These are phyloP conservation scores for Ascochyta viciae-villosae DNA, from an alignment of 2,329 filamentous ascomycete species.

Conservation along the genomic window DNA sequence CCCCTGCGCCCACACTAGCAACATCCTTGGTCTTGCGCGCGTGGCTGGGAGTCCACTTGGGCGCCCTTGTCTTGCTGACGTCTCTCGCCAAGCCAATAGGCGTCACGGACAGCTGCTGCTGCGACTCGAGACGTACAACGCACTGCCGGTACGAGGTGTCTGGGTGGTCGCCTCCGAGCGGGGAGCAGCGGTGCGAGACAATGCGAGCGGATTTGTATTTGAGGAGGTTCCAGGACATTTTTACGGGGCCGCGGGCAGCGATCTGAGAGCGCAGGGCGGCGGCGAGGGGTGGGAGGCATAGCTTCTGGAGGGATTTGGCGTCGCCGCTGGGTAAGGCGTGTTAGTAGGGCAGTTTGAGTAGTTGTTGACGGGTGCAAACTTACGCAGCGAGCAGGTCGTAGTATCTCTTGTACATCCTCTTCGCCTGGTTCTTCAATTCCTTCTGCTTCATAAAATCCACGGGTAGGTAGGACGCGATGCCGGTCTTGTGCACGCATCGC, in stretches of 20 bases:
- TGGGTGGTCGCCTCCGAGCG: conserved; percentile 47
- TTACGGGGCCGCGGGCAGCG: conserved; percentile 57
- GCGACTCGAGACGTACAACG: conserved; percentile 34
- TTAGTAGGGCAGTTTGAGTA: conserved; percentile 8
- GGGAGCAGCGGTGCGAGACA: conserved; percentile 62
- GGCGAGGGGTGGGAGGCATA: conserved; percentile 64
- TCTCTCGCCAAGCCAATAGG: background rate
- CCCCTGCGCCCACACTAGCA: conserved; percentile 1
- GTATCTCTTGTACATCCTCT: conserved; percentile 67
- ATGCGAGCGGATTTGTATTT: conserved; percentile 54
- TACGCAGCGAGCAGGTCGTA: conserved; percentile 64
- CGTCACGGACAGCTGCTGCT: conserved; percentile 25
- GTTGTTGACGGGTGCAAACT: background rate
- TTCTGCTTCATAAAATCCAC: conserved; percentile 21
- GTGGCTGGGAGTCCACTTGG: background rate
- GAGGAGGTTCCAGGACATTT: conserved; percentile 53
- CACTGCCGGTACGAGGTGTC: conserved; percentile 36
- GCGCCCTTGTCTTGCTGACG: background rate
- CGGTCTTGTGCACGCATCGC: conserved; percentile 22
- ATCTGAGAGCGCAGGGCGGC: conserved; percentile 62
- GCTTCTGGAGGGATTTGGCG: conserved; percentile 36
- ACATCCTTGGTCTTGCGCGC: conserved; percentile 31
- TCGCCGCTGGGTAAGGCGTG: conserved; percentile 26
- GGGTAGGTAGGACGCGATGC: conserved; percentile 20
- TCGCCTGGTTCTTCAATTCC: conserved; percentile 51